Conservation (phyloP, 2,329 filamentous ascomycete genomes). For the Rhinocladiella similis region DNA sequence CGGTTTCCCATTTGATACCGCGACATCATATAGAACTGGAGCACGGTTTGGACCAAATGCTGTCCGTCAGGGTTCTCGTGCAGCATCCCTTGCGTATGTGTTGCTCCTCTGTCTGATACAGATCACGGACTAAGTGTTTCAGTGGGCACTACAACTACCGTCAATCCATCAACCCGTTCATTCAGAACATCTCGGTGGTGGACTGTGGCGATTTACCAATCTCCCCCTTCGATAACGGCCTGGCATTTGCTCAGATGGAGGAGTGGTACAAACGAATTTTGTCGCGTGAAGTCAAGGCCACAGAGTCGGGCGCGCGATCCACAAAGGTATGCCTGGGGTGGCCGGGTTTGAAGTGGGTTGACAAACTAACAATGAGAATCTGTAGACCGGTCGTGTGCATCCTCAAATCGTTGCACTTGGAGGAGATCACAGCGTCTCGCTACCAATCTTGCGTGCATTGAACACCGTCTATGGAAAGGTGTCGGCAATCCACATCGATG, state of each 20-base stretch:
- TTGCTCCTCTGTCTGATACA: neutral
- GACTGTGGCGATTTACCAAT: conserved; percentile 19
- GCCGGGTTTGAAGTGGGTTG: no score
- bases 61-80: conserved; percentile 14
- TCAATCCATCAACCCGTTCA: conserved; percentile 9
- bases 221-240: conserved; percentile 14
- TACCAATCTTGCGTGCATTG: conserved; percentile 13
- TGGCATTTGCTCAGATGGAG: conserved; percentile 11
- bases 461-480: conserved; percentile 11
- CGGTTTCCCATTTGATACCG: conserved; percentile 16
- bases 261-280: conserved; percentile 10
- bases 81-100: conserved; percentile 10
- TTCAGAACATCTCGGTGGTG: conserved; percentile 11
- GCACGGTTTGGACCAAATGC: conserved; percentile 14
- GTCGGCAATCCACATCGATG: conserved; percentile 16
- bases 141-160: conserved; percentile 15
- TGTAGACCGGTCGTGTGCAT: no score
- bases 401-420: conserved; percentile 14
- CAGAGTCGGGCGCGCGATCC: conserved; percentile 1
- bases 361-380: no score
- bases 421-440: conserved; percentile 15
- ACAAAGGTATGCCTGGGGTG: neutral
- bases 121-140: no score
- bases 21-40: conserved; percentile 4
- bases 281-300: conserved; percentile 3